Evolutionary conservation across 306 rosid genomes (phyloP), one percentile per base, ranked within the genome.

Genomic region (Prunus mira): DNA sequence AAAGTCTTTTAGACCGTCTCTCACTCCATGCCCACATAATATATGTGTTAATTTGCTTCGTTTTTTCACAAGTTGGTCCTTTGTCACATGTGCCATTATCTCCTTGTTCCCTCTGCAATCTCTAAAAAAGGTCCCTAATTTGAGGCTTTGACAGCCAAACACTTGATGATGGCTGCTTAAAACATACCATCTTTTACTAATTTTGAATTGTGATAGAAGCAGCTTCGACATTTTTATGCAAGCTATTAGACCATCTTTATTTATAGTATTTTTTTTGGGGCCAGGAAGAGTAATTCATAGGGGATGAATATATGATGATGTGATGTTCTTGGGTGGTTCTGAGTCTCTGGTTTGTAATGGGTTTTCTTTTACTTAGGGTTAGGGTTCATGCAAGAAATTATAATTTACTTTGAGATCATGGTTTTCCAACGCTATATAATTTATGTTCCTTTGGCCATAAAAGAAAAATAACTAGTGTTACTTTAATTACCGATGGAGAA

Each of bases 301-400:
- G 43, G 43, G 34, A 56, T 56, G 24, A 5, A 15, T 63, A 4
- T 63, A 30, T 17, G 67, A 7, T 24, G 72, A 49, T 68, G 38
- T 47, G 73, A 68, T 47, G 43, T n/a, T 46, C 15, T 68, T 15
- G 45, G 22, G 22, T 30, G 45, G 12, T 63, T 30, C 3, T 63
- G 22, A 30, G 10, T 27, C 58, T 17, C 49, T 28, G 57, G 22
- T 51, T 54, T 3, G 2, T 71, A 10, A 6, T 18, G 3, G 12
- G 63, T 34, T 43, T 22, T 20, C 3, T 38, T 20, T 68, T 50
- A 46, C 67, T 78, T 90, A 87, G 96, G 96, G 93, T 85, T 89
- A 91, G 96, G 93, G 91, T 83, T 89, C 86, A 75, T 81, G 81
- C 67, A 56, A 65, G 64, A 34, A 8, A 67, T 79, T 15, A 15